Percentiles rank a stretch among this genome's conserved stretches.
These are phyloP conservation scores for Fremontodendron californicum DNA, from an alignment of 345 rosid genomes.

Conservation along the genomic window DNA sequence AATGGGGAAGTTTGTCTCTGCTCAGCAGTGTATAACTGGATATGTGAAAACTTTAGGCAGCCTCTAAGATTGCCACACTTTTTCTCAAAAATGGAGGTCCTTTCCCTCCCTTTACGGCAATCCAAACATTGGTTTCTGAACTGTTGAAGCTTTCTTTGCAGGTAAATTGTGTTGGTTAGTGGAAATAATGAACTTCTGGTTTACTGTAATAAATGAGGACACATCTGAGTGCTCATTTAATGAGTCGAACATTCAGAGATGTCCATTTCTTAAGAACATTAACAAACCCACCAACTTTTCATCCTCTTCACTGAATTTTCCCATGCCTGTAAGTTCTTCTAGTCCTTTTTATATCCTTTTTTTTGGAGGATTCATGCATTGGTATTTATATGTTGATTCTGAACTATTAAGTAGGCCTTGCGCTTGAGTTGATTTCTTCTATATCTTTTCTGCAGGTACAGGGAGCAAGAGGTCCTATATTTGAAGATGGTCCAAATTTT, in stretches of 20 bases:
- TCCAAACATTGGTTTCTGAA: conserved; percentile 4
- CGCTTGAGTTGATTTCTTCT: not conserved
- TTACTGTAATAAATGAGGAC: conserved; percentile 37
- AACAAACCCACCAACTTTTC: conserved; percentile 69
- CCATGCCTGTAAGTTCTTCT: conserved; percentile 36
- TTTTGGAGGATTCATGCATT: not conserved
- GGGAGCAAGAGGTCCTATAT: conserved; percentile 80
- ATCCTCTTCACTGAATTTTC: conserved; percentile 44
- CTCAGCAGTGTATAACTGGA: not conserved
- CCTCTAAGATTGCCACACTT: not conserved
- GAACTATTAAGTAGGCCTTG: not conserved
- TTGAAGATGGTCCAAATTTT: conserved; percentile 83
- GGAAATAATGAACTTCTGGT: conserved; percentile 41
- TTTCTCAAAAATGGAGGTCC: not conserved
- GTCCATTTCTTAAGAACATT: conserved; percentile 83
- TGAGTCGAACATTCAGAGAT: conserved; percentile 49
- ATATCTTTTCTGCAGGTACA: conserved; percentile 25
- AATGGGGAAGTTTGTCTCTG: not conserved
- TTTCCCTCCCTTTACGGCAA: not conserved
- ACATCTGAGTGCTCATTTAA: conserved; percentile 44
- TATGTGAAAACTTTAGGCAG: not conserved
- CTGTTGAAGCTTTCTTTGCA: conserved; percentile 1
- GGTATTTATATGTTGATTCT: not conserved
- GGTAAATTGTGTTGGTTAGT: conserved; percentile 12
- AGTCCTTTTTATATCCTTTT: not conserved